Conservation (phyloP, 306 rosid species). For the Castanospermum australe region DNA sequence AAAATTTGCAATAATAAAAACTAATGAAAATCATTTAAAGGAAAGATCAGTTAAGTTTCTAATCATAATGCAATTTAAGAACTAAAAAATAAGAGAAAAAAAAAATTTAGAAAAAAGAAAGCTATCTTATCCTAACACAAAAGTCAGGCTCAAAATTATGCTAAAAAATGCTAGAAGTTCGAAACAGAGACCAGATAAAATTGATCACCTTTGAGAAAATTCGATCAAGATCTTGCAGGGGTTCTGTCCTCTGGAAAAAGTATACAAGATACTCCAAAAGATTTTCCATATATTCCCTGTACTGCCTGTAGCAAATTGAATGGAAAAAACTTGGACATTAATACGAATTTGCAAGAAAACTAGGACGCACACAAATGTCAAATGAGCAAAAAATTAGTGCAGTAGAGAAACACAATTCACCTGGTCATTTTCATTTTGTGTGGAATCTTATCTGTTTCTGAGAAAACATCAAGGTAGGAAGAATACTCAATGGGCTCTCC, state of each 20-base stretch:
- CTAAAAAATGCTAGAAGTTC: background rate
- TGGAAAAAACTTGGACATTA: conserved; percentile 6
- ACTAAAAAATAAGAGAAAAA: background rate
- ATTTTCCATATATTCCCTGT: conserved; percentile 74
- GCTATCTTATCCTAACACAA: background rate
- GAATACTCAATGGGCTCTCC: conserved; percentile 93
- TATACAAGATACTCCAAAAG: conserved; percentile 71
- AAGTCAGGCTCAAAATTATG: conserved; percentile 17
- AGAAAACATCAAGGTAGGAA: conserved; percentile 75
- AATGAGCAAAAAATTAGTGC: background rate
- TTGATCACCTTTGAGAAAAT: conserved; percentile 74
- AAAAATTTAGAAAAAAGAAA: too few relatives aligned
- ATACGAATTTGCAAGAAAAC: background rate
- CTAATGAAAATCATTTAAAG: background rate
- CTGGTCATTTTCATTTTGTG: conserved; percentile 70
- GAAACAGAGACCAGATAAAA: too few relatives aligned
- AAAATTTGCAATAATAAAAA: background rate
- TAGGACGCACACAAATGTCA: background rate
- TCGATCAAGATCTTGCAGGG: conserved; percentile 90
- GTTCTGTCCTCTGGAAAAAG: conserved; percentile 92
- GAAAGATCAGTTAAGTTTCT: background rate
- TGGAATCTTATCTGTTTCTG: conserved; percentile 72
- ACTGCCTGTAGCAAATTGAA: conserved; percentile 60
- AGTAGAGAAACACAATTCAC: conserved; percentile 24
- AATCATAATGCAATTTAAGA: background rate